Evolutionary conservation across 2,329 filamentous ascomycete genomes (phyloP), one percentile per base, ranked within the genome.

Genomic region (Achaetomium macrosporum): DNA sequence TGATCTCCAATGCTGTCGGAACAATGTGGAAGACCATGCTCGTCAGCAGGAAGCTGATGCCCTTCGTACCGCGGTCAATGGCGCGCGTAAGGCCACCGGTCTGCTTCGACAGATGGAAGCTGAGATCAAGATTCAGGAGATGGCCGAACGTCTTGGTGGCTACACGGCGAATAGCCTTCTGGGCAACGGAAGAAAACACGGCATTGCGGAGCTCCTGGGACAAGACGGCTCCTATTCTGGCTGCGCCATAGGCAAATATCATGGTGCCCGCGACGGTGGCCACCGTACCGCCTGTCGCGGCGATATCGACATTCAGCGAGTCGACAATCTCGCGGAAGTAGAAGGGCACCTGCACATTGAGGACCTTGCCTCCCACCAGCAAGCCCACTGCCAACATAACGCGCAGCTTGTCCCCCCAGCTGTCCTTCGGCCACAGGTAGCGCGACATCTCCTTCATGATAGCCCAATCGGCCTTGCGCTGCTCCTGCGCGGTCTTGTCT

Each of bases 271-370:
- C 93, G 8, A 96, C 85, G 0, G 90, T 90, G 48, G 85, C 88
- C 29, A 90, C 91, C 0, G 90, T 96, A 8, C 90, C 91, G n/a
- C 90, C 92, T 6, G 88, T 73, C 15, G 86, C 79, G n/a, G 82
- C 80, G 66, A 96, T 85, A 69, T 99, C 93, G 61, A 99, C 81
- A 68, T 99, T 99, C 90, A 99, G 96, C 17, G 89, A 84, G 69
- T 99, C 95, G 40, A 99, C 89, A 59, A 99, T 97, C 69, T 76
- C 91, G 76, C 97, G 97, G 76, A 99, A 99, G 76, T 96, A 99
- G 68, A 99, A 99, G 0, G 93, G 93, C 43, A 99, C 90, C 73
- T 99, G 90, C 15, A 99, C 93, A 69, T 97, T 99, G 65, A 99
- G 76, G 45, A 95, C 83, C 78, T 99, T 99, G 66, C 90, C 90